These are phyloP conservation scores for Talaromyces sp. DNA, from an alignment of 2,329 filamentous ascomycete species.

Conservation along the genomic window DNA sequence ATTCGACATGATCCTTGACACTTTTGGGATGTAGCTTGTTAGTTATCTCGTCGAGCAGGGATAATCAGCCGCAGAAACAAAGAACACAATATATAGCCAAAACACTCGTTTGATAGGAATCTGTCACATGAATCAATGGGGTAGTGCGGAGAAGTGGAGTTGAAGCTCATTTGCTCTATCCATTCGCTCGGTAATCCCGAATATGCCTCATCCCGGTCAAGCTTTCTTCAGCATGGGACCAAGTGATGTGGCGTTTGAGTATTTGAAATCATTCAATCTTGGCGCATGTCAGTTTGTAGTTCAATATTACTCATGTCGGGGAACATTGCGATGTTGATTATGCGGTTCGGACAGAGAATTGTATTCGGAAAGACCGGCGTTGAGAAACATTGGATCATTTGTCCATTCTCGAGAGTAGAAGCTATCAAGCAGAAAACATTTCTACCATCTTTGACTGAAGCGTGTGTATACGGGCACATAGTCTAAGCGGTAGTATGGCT, in stretches of 20 bases:
- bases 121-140: not conserved
- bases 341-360: not conserved
- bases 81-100: not conserved
- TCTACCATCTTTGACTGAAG: not conserved
- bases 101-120: not conserved
- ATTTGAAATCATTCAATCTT: not conserved
- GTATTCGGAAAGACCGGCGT: not conserved
- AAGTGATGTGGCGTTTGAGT: not conserved
- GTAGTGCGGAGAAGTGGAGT: not conserved
- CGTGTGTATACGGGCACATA: not conserved
- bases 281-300: not conserved
- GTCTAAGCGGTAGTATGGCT: not conserved
- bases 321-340: not conserved
- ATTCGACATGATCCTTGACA: not conserved
- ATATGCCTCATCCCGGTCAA: not conserved
- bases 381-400: not conserved
- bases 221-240: not conserved
- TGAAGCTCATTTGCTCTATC: not conserved
- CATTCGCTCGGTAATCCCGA: not conserved
- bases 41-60: not conserved
- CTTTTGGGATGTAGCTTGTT: not conserved
- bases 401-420: not conserved
- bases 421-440: not conserved
- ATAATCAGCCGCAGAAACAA: not conserved
- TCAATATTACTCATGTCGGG: not conserved